Evolutionary conservation across 2,329 filamentous ascomycete species (phyloP).

Genomic region (Boeremia lycopersici): DNA sequence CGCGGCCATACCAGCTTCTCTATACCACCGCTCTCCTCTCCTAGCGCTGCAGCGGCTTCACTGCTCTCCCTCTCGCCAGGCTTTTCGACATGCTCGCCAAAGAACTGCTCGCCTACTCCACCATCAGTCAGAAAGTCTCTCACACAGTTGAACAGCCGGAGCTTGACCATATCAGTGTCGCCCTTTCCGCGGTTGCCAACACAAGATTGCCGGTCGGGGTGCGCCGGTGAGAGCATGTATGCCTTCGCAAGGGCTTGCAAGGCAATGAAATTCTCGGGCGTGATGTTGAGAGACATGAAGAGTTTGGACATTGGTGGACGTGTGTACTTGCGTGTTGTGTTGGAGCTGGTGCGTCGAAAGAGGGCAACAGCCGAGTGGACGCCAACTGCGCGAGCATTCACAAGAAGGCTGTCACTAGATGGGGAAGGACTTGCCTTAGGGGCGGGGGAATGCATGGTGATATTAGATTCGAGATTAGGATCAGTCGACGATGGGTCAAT

Average conservation of each 20-base stretch:
- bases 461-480: conserved; percentile 13
- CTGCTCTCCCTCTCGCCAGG: conserved; percentile 41
- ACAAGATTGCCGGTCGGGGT: conserved; percentile 62
- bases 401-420: conserved; percentile 25
- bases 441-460: conserved; percentile 9
- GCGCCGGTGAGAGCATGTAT: conserved; percentile 62
- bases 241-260: conserved; percentile 61
- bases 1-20: conserved; percentile 59
- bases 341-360: conserved; percentile 51
- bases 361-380: conserved; percentile 60
- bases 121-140: conserved; percentile 57
- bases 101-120: conserved; percentile 60
- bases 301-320: conserved; percentile 64
- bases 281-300: conserved; percentile 61
- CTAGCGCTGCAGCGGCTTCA: conserved; percentile 43
- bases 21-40: conserved; percentile 47
- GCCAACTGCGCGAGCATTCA: conserved; percentile 56
- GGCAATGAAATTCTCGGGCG: conserved; percentile 62
- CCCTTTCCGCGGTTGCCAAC: conserved; percentile 62
- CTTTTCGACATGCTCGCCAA: conserved; percentile 47
- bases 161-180: conserved; percentile 62
- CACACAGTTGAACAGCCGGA: conserved; percentile 63
- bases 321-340: conserved; percentile 61
- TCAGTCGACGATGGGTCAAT: conserved; percentile 21
- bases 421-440: conserved; percentile 8